Conservation (phyloP, 2,329 filamentous ascomycete species). For the Aspergillus melleus region DNA sequence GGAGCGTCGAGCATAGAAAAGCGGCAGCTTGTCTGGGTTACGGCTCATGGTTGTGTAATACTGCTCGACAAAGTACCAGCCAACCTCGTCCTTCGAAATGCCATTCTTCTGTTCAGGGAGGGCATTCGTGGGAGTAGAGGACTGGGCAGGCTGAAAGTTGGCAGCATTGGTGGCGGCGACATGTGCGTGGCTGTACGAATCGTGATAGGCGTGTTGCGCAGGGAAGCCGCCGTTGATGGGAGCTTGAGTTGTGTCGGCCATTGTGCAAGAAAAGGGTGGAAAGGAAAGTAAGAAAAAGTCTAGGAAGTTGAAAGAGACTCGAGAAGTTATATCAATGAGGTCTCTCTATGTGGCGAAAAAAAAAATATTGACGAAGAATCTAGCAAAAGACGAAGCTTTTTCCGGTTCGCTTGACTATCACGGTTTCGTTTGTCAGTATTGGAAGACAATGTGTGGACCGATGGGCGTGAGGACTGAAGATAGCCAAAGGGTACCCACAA, state of each 20-base stretch:
- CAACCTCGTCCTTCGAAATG: constrained; percentile 85
- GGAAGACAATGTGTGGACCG: not conserved
- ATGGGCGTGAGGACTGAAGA: not conserved
- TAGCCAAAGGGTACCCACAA: constrained; percentile 24
- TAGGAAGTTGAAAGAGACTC: not conserved
- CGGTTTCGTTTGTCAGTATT: not conserved
- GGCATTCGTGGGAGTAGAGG: constrained; percentile 41
- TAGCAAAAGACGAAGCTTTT: constrained; percentile 1
- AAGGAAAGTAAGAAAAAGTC: not conserved
- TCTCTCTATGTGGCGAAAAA: not conserved
- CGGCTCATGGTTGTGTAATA: constrained; percentile 98
- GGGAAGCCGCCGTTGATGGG: constrained; percentile 45
- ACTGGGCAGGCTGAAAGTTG: constrained; percentile 41
- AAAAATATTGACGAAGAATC: not conserved
- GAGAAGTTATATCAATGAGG: not conserved
- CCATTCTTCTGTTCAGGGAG: constrained; percentile 42
- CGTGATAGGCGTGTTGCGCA: constrained; percentile 40
- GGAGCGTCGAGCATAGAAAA: constrained; percentile 95
- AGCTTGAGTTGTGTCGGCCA: constrained; percentile 43
- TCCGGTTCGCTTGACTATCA: not conserved
- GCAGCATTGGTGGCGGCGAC: constrained; percentile 36
- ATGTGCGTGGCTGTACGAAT: constrained; percentile 37
- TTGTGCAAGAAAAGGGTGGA: constrained; percentile 20
- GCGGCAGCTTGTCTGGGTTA: constrained; percentile 85
- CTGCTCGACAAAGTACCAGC: constrained; percentile 99